Percentiles rank a stretch among this genome's conserved stretches.
Evolutionary conservation across 306 rosid species (phyloP).

Genomic region (Amphicarpaea edgeworthii): DNA sequence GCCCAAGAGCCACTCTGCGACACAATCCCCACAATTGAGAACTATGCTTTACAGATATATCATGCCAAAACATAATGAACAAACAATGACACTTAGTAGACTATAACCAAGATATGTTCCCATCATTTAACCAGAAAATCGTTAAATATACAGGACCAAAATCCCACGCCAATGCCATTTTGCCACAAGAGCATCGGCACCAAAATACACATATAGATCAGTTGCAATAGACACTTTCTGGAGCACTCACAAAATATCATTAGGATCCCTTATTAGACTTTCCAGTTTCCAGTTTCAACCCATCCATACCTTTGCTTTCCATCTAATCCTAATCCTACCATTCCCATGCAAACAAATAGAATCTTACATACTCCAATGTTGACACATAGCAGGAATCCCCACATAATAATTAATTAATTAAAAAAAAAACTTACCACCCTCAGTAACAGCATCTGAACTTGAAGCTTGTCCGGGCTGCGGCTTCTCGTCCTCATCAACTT

Average conservation of each 20-base stretch:
- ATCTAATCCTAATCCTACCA: constrained; percentile 12
- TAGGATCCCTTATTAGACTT: too few species aligned
- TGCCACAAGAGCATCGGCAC: constrained; percentile 21
- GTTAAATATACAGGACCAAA: too few species aligned
- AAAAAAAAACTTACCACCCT: constrained; percentile 49
- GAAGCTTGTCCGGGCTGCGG: constrained; percentile 47
- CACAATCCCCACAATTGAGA: background rate
- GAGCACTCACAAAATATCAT: constrained; percentile 28
- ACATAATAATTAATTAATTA: background rate
- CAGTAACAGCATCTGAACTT: constrained; percentile 48
- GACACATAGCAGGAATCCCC: background rate
- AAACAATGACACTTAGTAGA: background rate
- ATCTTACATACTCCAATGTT: constrained; percentile 13
- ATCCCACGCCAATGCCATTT: background rate
- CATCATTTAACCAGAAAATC: constrained; percentile 1
- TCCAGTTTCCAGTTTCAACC: constrained; percentile 17
- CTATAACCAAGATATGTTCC: constrained; percentile 27
- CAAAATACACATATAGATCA: background rate
- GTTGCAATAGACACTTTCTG: constrained; percentile 13
- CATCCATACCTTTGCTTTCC: constrained; percentile 4
- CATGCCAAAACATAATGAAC: constrained; percentile 39
- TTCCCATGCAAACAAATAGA: background rate
- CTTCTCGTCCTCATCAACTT: constrained; percentile 50
- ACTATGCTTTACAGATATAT: constrained; percentile 22
- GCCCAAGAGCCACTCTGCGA: background rate